These are phyloP conservation scores for Pseudomassariella vexata DNA, from an alignment of 2,329 filamentous ascomycete species.

Conservation along the genomic window DNA sequence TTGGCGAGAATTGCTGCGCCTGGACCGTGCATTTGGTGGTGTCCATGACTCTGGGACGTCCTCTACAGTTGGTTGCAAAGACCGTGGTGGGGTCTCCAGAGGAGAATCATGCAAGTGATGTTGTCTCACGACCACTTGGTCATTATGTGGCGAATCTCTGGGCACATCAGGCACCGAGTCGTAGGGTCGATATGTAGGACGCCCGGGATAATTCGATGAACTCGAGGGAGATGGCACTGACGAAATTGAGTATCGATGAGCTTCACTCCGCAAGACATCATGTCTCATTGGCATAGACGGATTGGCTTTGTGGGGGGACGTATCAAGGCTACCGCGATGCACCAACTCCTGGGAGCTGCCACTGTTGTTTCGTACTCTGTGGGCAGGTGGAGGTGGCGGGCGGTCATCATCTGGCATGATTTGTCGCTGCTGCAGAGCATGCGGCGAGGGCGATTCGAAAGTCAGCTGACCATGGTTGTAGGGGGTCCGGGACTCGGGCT, in stretches of 20 bases:
- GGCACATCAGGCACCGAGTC: conserved; percentile 40
- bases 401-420: conserved; percentile 34
- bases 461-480: conserved; percentile 12
- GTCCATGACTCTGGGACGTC: conserved; percentile 53
- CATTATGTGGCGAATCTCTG: conserved; percentile 23
- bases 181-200: conserved; percentile 45
- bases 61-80: conserved; percentile 59
- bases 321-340: conserved; percentile 34
- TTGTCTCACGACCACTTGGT: conserved; percentile 33
- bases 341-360: conserved; percentile 34
- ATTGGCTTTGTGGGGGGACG: conserved; percentile 33
- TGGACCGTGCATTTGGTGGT: conserved; percentile 19
- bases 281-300: conserved; percentile 51
- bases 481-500: conserved; percentile 15
- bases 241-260: conserved; percentile 43
- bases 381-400: conserved; percentile 52
- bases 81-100: conserved; percentile 40
- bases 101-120: conserved; percentile 46
- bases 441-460: conserved; percentile 15
- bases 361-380: conserved; percentile 42
- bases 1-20: conserved; percentile 16
- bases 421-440: conserved; percentile 22
- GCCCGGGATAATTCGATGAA: conserved; percentile 42
- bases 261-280: conserved; percentile 51
- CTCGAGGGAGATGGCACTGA: conserved; percentile 16